Conservation (phyloP, 768 basidiomycete species). For the Tubosaeta brunneosetosa region DNA sequence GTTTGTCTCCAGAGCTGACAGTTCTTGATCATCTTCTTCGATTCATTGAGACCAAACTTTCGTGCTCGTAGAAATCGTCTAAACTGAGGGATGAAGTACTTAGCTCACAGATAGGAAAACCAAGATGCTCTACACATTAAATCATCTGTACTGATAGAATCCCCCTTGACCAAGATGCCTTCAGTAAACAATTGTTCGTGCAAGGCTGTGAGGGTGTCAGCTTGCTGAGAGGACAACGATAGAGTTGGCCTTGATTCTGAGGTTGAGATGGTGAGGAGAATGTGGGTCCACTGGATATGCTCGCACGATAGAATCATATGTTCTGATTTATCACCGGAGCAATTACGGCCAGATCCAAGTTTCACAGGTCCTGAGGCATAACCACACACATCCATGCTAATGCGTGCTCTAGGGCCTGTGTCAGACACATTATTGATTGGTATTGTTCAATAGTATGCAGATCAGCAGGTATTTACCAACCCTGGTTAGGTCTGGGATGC, state of each 20-base stretch:
- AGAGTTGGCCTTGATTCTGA: background rate
- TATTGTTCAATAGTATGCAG: background rate
- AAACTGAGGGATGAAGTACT: background rate
- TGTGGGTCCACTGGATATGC: background rate
- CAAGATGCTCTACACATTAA: constrained; percentile 32
- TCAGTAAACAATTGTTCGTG: constrained; percentile 49
- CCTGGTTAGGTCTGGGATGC: background rate
- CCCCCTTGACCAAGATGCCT: constrained; percentile 53
- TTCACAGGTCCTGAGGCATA: background rate
- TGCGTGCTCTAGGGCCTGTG: background rate
- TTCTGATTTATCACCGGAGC: no score
- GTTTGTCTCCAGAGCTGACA: constrained; percentile 67
- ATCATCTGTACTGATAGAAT: constrained; percentile 58
- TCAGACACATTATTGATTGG: no score
- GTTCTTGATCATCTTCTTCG: constrained; percentile 62
- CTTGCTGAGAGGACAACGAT: constrained; percentile 22
- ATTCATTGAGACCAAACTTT: constrained; percentile 52
- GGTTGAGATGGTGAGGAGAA: constrained; percentile 10
- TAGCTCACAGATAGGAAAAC: background rate
- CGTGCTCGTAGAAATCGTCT: constrained; percentile 79
- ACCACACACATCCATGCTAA: background rate
- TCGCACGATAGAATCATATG: no score
- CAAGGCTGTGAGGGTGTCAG: constrained; percentile 44
- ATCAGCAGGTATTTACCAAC: background rate
- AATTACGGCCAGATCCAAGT: no score